Evolutionary conservation across 805 yeast genomes (phyloP), one percentile per base, ranked within the genome.

Genomic region (Wickerhamiella cacticola): DNA sequence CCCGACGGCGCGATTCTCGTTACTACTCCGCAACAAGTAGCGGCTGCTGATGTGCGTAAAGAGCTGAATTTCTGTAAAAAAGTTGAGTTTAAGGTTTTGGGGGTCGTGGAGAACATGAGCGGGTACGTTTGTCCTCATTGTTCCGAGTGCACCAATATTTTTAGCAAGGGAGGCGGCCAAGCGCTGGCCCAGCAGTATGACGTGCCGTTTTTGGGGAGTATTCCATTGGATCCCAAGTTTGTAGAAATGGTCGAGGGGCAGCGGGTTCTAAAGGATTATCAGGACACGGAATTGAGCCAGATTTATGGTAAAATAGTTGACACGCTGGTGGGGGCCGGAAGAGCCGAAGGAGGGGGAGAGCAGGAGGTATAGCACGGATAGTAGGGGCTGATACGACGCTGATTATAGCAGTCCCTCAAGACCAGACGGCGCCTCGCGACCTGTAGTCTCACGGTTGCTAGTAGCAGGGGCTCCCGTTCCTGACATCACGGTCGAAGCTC

Each of bases 111-210:
- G 62, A 92, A 92, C 59, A 89, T 92, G 98, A 79, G 94, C 44
- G 99, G 99, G 1, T 92, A 84, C 59, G 78, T 87, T 3, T 92
- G 99, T 61, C 98, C 98, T 0, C 77, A 78, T 61, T 92, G 99
- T 62, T 75, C 81, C 1, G 97, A 89, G 60, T 67, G 71, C 49
- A 87, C 96, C 3, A 80, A 88, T 61, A 83, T 92, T 21, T 92
- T 92, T 62, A 84, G 92, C 55, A 75, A 82, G 46, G 98, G 97
- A 7, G 99, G 99, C 23, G 99, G 99, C 2, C 63, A 72, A 55
- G 66, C 64, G 13, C 67, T 92, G 42, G 80, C 96, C n/a, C 66
- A 69, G 25, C 74, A 75, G 41, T 72, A 77, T 49, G 65, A 69
- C 3, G 65, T 92, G 26, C 75, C 78, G 6, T 87, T 80, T 56